phyloP scores from a whole-genome alignment of 768 basidiomycete species.

The Favolaschia claudopus region DNA sequence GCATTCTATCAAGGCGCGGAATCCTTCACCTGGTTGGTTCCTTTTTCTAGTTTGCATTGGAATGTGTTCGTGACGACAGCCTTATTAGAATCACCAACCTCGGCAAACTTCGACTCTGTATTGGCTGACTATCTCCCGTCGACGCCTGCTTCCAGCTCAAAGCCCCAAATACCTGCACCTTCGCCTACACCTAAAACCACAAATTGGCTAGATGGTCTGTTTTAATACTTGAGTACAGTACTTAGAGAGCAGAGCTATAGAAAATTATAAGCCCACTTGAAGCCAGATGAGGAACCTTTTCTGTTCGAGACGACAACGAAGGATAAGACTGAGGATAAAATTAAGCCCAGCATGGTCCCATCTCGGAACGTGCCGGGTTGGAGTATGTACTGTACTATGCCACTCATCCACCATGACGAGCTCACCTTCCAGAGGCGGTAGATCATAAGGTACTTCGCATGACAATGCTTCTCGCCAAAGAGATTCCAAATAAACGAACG shows the following conservation, averaged over 20 bases:
- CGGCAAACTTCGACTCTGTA: constrained; percentile 72
- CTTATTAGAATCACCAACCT: constrained; percentile 47
- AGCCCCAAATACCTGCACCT: constrained; percentile 8
- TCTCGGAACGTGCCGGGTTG: too few relatives aligned
- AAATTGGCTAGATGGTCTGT: constrained; percentile 27
- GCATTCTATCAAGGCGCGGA: constrained; percentile 58
- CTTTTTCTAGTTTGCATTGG: not conserved
- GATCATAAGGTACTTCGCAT: too few relatives aligned
- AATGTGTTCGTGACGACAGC: constrained; percentile 13
- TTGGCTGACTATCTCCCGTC: constrained; percentile 75
- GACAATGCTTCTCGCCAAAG: too few relatives aligned
- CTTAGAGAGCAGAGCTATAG: not conserved
- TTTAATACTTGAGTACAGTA: constrained; percentile 2
- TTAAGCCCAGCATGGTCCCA: too few relatives aligned
- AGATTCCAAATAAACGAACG: too few relatives aligned
- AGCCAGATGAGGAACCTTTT: too few relatives aligned
- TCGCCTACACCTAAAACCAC: constrained; percentile 29
- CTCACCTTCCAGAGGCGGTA: too few relatives aligned
- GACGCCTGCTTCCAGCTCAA: constrained; percentile 27
- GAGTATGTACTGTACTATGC: too few relatives aligned
- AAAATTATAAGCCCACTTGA: too few relatives aligned
- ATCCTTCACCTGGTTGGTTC: constrained; percentile 48
- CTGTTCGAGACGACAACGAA: too few relatives aligned
- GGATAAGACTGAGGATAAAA: too few relatives aligned
- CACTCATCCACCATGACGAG: too few relatives aligned